These are phyloP conservation scores for Backusella tuberculispora DNA, from an alignment of 192 early-diverging fungal species.

Conservation along the genomic window DNA sequence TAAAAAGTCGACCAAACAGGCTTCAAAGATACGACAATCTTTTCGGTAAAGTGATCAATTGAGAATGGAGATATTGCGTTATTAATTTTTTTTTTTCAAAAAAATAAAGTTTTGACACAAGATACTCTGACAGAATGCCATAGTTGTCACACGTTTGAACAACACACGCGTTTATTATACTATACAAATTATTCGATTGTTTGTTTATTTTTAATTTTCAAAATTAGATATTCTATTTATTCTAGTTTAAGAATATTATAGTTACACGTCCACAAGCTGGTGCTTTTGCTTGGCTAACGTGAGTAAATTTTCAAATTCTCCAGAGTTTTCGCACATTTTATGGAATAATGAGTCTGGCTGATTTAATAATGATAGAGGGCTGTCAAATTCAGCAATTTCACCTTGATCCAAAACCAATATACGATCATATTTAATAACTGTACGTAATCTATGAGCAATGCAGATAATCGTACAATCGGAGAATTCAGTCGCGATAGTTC, in stretches of 20 bases:
- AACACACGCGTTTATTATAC: conserved; percentile 1
- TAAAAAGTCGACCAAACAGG: too few species aligned
- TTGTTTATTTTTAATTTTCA: background rate
- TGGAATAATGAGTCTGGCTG: conserved; percentile 64
- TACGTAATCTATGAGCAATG: conserved; percentile 61
- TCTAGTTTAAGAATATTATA: too few species aligned
- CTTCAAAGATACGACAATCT: too few species aligned
- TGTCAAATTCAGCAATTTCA: conserved; percentile 77
- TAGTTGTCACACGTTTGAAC: conserved; percentile 11
- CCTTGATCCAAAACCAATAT: conserved; percentile 84
- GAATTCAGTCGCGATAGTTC: conserved; percentile 58
- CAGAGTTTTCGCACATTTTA: conserved; percentile 81
- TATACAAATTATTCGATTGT: background rate
- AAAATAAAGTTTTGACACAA: too few species aligned
- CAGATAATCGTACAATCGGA: conserved; percentile 62
- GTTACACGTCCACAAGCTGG: conserved; percentile 27
- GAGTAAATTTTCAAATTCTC: conserved; percentile 74
- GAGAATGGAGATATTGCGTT: too few species aligned
- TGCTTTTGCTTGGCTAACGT: conserved; percentile 55
- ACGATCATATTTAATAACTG: conserved; percentile 73
- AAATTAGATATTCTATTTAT: background rate
- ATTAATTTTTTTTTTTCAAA: too few species aligned
- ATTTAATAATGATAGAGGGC: conserved; percentile 72
- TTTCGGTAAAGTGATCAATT: too few species aligned
- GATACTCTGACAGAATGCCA: too few species aligned